Base-by-base conservation (phyloP, 352 stramenopile species). In the Phytophthora multivora region DNA sequence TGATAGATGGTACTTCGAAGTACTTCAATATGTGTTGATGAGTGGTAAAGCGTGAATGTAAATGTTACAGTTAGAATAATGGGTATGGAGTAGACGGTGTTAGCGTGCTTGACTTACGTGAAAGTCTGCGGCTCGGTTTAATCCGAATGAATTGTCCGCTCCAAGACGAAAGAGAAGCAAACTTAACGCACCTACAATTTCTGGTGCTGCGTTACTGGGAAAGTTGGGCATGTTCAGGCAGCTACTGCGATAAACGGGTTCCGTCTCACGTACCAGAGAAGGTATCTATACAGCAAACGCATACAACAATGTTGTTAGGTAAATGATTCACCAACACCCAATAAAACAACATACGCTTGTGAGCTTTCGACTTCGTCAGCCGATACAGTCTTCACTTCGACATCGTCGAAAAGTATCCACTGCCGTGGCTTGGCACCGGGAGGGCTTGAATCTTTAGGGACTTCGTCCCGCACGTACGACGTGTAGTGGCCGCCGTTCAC, bases 401-500 rank as follows among this genome's bases (percentile, higher is more conserved):
- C 63, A 28, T 91, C 83, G 45, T 92, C 83, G 19, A 88, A 84
- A 11, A 87, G 71, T 23, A 87, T 70, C 83, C 80, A 92, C 30
- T 80, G 55, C 18, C 63, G 54, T 26, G 58, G 26, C 26, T 56
- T 67, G 4, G 9, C 35, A 4, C 48, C 51, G 10, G 39, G 21
- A 5, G 41, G 16, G 4, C 18, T 57, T 35, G 40, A 38, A 15
- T 52, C 16, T 18, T 49, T 40, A 8, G 28, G 7, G 2, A 52
- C 25, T 35, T 65, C 54, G 13, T 69, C 63, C 3, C 73, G 72
- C 23, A 71, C 69, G 45, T 78, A 90, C 5, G 79, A 72, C 0
- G 85, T 91, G 55, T 91, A 94, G 41, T 94, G 85, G 0, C 85
- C 85, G 4, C 83, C 81, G 18, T 89, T 76, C 4, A 90, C 75